phyloP scores from a whole-genome alignment of 2,329 filamentous ascomycete species.

The Penicillium sp. region DNA sequence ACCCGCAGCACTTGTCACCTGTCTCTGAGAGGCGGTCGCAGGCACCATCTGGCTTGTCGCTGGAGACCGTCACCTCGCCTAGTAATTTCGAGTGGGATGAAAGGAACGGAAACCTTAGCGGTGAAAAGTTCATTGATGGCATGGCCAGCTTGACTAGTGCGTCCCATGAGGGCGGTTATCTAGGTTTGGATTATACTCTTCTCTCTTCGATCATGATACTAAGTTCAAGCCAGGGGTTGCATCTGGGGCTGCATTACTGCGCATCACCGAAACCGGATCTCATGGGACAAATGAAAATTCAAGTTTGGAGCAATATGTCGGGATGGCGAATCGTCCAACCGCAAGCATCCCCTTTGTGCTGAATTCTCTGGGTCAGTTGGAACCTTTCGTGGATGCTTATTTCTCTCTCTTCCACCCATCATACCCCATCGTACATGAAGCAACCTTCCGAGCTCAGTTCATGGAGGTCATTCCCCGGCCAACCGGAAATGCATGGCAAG shows the following conservation, averaged over 20 bases:
- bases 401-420: conserved; percentile 38
- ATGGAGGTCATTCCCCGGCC: conserved; percentile 36
- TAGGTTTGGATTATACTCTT: conserved; percentile 8
- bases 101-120: conserved; percentile 6
- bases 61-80: conserved; percentile 36
- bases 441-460: conserved; percentile 41
- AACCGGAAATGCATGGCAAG: conserved; percentile 32
- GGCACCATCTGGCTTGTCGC: background rate
- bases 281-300: background rate
- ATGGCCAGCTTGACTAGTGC: conserved; percentile 18
- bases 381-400: conserved; percentile 34
- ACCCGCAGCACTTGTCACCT: background rate
- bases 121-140: conserved; percentile 15
- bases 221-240: conserved; percentile 9
- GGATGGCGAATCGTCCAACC: background rate
- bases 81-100: conserved; percentile 20
- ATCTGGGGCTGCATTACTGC: conserved; percentile 17
- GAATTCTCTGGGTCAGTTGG: conserved; percentile 8
- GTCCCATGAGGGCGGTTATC: conserved; percentile 13
- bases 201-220: background rate
- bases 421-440: conserved; percentile 43
- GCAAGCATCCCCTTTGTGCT: conserved; percentile 5
- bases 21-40: background rate
- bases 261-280: conserved; percentile 10
- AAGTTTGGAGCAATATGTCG: background rate